These are phyloP conservation scores for Immersiporthe knoxdaviesiana DNA, from an alignment of 2,329 filamentous ascomycete genomes.

Conservation along the genomic window DNA sequence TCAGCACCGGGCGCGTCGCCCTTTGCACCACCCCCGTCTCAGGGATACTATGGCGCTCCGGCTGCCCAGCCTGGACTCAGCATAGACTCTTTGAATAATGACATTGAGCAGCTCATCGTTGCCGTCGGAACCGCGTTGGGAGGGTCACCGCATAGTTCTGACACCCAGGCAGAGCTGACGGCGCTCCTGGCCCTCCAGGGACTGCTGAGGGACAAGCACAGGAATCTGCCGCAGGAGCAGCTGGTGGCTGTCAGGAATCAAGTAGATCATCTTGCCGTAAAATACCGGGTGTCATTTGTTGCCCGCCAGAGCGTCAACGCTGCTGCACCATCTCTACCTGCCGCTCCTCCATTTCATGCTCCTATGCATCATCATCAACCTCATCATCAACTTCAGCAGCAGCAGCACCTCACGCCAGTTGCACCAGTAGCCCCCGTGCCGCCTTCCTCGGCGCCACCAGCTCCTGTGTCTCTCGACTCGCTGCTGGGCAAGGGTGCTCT, in stretches of 20 bases:
- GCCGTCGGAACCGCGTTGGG: conserved; percentile 75
- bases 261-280: conserved; percentile 76
- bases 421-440: conserved; percentile 42
- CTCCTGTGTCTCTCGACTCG: conserved; percentile 57
- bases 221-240: conserved; percentile 76
- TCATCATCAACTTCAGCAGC: conserved; percentile 35
- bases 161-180: conserved; percentile 78
- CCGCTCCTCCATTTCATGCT: conserved; percentile 39
- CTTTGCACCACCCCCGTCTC: conserved; percentile 42
- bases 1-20: conserved; percentile 42
- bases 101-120: conserved; percentile 78
- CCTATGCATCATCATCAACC: conserved; percentile 37
- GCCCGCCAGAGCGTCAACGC: conserved; percentile 37
- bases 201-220: conserved; percentile 69
- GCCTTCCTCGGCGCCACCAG: conserved; percentile 39
- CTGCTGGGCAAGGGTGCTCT: conserved; percentile 63
- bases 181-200: conserved; percentile 84
- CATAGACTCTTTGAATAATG: conserved; percentile 77
- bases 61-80: conserved; percentile 53
- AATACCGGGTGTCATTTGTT: conserved; percentile 53
- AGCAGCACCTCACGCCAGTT: conserved; percentile 33
- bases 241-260: conserved; percentile 83
- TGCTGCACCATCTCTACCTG: conserved; percentile 38
- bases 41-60: conserved; percentile 45
- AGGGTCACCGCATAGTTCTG: conserved; percentile 74